Conservation (phyloP, 306 rosid genomes). For the Cucumis sativus region DNA sequence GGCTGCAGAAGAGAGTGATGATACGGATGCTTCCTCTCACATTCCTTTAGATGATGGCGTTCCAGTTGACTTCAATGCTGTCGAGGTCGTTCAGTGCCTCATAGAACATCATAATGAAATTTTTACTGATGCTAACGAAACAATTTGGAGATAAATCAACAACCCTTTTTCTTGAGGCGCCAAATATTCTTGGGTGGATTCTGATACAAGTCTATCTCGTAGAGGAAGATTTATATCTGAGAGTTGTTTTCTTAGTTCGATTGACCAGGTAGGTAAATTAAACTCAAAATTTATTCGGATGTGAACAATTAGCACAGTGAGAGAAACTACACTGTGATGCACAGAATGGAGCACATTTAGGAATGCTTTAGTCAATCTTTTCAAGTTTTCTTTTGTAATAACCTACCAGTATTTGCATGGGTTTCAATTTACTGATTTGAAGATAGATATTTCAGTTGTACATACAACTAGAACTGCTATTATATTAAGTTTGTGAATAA, state of each 20-base stretch:
- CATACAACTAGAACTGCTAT: not conserved
- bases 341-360: not conserved
- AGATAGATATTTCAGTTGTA: not conserved
- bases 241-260: not conserved
- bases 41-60: constrained; percentile 90
- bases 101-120: constrained; percentile 87
- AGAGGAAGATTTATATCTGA: not conserved
- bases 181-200: not conserved
- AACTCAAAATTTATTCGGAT: not conserved
- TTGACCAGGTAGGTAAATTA: constrained; percentile 5
- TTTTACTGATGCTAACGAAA: constrained; percentile 92
- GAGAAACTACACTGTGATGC: not conserved
- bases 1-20: constrained; percentile 55
- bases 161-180: not conserved
- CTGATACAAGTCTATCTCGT: not conserved
- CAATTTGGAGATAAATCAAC: constrained; percentile 64
- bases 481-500: not conserved
- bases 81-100: constrained; percentile 91
- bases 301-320: not conserved
- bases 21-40: constrained; percentile 52
- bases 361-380: not conserved
- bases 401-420: not conserved
- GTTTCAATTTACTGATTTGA: not conserved
- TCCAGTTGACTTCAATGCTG: constrained; percentile 68
- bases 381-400: not conserved